These are phyloP conservation scores for Pleurotus salmoneostramineus DNA, from an alignment of 768 basidiomycete genomes.

Conservation along the genomic window DNA sequence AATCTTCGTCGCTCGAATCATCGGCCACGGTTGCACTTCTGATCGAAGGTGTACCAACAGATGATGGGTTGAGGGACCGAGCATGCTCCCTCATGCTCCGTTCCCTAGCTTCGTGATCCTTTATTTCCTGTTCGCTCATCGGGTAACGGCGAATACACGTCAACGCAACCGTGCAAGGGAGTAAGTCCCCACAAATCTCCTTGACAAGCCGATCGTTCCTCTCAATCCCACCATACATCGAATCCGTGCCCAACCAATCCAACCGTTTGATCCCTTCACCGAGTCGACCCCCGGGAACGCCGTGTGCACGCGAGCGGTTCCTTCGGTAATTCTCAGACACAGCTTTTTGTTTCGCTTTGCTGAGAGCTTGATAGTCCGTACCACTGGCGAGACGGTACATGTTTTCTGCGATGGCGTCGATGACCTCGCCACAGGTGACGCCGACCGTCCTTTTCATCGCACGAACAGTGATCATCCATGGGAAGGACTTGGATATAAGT, in stretches of 20 bases:
- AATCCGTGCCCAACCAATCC: conserved; percentile 59
- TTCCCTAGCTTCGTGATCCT: conserved; percentile 40
- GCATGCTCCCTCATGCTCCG: conserved; percentile 13
- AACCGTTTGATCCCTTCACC: conserved; percentile 59
- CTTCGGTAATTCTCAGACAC: conserved; percentile 53
- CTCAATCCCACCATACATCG: conserved; percentile 62
- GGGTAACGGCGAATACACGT: conserved; percentile 44
- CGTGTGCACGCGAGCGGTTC: conserved; percentile 61
- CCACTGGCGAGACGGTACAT: conserved; percentile 48
- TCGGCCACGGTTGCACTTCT: not conserved
- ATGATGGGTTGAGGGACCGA: not conserved
- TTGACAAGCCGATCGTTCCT: conserved; percentile 38
- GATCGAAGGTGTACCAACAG: not conserved
- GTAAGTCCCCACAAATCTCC: conserved; percentile 38
- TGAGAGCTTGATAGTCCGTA: conserved; percentile 46
- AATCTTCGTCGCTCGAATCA: not conserved
- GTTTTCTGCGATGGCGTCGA: conserved; percentile 49
- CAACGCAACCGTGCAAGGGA: conserved; percentile 61
- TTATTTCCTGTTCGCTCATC: conserved; percentile 45
- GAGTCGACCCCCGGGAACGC: conserved; percentile 68
- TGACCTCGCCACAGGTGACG: conserved; percentile 64
- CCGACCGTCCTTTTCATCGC: conserved; percentile 44
- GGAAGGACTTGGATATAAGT: conserved; percentile 49
- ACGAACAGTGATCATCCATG: conserved; percentile 49
- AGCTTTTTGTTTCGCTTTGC: conserved; percentile 28